phyloP scores from a whole-genome alignment of 768 basidiomycete genomes.

The Xerocomus spinulosus region DNA sequence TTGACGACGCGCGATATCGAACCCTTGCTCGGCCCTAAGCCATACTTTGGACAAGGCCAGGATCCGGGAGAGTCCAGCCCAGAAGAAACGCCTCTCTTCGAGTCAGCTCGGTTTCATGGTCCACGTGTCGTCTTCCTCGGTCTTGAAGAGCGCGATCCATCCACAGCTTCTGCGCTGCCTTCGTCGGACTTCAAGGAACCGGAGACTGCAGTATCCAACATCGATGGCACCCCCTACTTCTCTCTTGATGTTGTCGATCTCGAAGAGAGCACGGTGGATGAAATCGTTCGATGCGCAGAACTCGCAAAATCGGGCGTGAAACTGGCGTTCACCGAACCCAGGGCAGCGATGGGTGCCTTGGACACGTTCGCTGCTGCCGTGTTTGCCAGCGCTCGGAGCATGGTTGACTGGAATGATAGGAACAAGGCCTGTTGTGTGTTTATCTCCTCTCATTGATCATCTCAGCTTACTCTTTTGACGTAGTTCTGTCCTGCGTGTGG shows the following conservation, averaged over 20 bases:
- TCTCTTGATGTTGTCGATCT: constrained; percentile 67
- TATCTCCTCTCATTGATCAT: neutral
- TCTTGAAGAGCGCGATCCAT: constrained; percentile 53
- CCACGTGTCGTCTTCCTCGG: constrained; percentile 75
- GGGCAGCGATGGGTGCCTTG: constrained; percentile 52
- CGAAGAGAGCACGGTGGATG: constrained; percentile 40
- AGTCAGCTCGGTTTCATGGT: constrained; percentile 57
- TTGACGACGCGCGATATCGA: constrained; percentile 60
- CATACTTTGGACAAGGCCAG: constrained; percentile 70
- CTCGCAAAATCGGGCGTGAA: constrained; percentile 34
- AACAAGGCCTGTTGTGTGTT: constrained; percentile 56
- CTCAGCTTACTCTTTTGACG: neutral
- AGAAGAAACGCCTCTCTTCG: constrained; percentile 33
- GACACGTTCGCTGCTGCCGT: constrained; percentile 66
- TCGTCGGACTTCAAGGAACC: constrained; percentile 63
- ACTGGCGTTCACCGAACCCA: constrained; percentile 62
- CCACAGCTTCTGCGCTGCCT: constrained; percentile 48
- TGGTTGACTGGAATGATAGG: constrained; percentile 91
- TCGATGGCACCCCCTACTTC: constrained; percentile 84
- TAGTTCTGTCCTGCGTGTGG: constrained; percentile 93
- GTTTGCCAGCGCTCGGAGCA: constrained; percentile 70
- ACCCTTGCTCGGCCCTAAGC: constrained; percentile 58
- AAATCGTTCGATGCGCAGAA: constrained; percentile 37
- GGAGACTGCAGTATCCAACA: constrained; percentile 47
- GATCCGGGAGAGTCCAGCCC: constrained; percentile 32